Base-by-base conservation (phyloP, 495 filamentous ascomycete genomes). In the Penicillium arizonense region DNA sequence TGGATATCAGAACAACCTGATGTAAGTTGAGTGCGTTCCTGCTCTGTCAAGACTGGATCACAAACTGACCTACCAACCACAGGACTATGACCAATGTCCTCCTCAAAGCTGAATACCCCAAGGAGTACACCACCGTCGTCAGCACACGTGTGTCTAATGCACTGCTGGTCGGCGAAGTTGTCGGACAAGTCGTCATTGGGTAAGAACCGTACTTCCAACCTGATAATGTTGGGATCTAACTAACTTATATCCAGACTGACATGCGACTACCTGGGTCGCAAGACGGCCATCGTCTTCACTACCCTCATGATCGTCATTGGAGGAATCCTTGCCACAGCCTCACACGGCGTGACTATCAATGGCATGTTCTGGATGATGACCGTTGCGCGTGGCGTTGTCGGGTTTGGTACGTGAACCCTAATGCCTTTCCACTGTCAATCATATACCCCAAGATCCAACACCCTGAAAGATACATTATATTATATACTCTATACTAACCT, bases 291-390 rank as follows among this genome's bases (percentile, higher is more conserved):
- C 40, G 58, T 81, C n/a, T 63, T 70, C 26, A 79, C 77, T 0
- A 81, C 79, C 1, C 36, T 72, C 0, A 72, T 81, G 71, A 76
- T 81, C 14, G 75, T 82, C 30, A 33, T 82, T 44, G 79, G 79
- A 2, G 74, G 77, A 1, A 76, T 80, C 16, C 55, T 82, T 20
- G 72, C 76, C 6, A 78, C 79, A 3, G 77, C 78, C 1, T 70
- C 76, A 10, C 61, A 75, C 49, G 79, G 79, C 24, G 52, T 59
- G 6, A 79, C 74, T 2, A 69, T 75, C 50, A 39, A 70, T 16
- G 78, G 76, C 46, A 74, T 82, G 74, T 81, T 79, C 55, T 79
- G 75, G 77, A 80, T 80, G 72, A 69, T 81, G 65, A 75, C 76
- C 5, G 61, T 80, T 34, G 71, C 76, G 10, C 71, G 78, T 32